phyloP scores from a whole-genome alignment of 225 moss, liverwort and hornwort species.

The Physcomitrium patens region DNA sequence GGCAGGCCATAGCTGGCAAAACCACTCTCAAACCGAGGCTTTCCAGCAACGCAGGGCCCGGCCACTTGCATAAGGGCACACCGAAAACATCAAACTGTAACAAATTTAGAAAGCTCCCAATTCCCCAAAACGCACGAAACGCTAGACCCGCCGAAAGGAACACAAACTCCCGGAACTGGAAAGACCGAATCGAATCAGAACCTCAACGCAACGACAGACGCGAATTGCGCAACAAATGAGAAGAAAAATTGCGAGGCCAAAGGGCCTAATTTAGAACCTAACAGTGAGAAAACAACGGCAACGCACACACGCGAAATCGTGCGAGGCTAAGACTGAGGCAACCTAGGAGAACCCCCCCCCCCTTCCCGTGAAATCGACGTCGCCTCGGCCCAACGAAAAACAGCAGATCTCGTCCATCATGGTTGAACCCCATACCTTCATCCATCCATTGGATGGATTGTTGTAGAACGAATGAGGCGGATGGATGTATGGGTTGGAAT shows the following conservation, averaged over 20 bases:
- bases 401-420: too few species aligned
- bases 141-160: neutral
- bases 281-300: conserved; percentile 1
- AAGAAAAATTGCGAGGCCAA: neutral
- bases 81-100: neutral
- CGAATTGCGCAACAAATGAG: neutral
- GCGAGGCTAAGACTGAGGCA: conserved; percentile 3
- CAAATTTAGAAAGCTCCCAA: neutral
- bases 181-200: conserved; percentile 1
- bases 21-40: neutral
- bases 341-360: neutral
- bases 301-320: neutral
- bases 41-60: neutral
- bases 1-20: neutral
- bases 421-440: too few species aligned
- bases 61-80: neutral
- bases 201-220: neutral
- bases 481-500: too few species aligned
- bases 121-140: neutral
- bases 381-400: too few species aligned
- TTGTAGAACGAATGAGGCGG: too few species aligned
- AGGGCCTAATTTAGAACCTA: too few species aligned
- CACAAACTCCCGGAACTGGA: conserved; percentile 25
- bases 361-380: too few species aligned
- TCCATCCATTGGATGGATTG: too few species aligned